Conservation (phyloP, 2,329 filamentous ascomycete species). For the Fusarium mundagurra region DNA sequence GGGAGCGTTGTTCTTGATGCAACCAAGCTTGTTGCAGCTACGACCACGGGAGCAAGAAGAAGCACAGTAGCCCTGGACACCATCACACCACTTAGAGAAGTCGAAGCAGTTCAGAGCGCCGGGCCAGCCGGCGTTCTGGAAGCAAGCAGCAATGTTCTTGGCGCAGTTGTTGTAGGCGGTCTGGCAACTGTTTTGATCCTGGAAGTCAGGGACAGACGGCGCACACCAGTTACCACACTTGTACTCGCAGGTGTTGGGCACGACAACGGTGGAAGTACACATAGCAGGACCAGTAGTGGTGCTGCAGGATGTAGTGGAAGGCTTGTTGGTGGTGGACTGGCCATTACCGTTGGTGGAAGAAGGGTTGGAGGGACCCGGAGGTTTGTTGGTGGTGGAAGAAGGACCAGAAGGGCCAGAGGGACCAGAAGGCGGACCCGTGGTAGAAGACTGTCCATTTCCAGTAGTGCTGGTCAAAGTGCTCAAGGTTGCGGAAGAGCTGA, state of each 20-base stretch:
- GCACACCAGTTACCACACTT: slow-evolving; percentile 65
- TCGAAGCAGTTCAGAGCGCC: slow-evolving; percentile 60
- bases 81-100: slow-evolving; percentile 61
- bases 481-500: slow-evolving; percentile 44
- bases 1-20: slow-evolving; percentile 54
- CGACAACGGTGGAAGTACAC: slow-evolving; percentile 58
- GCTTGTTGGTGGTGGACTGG: slow-evolving; percentile 18
- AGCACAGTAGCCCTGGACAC: slow-evolving; percentile 57
- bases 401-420: neutral
- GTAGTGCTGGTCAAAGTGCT: slow-evolving; percentile 49
- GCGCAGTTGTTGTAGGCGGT: slow-evolving; percentile 55
- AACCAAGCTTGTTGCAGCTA: slow-evolving; percentile 55
- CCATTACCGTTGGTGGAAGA: slow-evolving; percentile 32
- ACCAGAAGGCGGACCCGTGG: slow-evolving; percentile 9
- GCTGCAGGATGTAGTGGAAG: slow-evolving; percentile 38
- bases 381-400: slow-evolving; percentile 2
- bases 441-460: slow-evolving; percentile 13
- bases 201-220: slow-evolving; percentile 59
- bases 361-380: slow-evolving; percentile 1
- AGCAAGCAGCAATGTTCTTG: slow-evolving; percentile 61
- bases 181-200: slow-evolving; percentile 54
- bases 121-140: slow-evolving; percentile 61
- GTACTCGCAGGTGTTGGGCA: slow-evolving; percentile 63
- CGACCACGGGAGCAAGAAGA: slow-evolving; percentile 46
- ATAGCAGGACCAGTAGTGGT: slow-evolving; percentile 52